Conservation (phyloP, 2,329 filamentous ascomycete species). For the Elsinoe batatas region DNA sequence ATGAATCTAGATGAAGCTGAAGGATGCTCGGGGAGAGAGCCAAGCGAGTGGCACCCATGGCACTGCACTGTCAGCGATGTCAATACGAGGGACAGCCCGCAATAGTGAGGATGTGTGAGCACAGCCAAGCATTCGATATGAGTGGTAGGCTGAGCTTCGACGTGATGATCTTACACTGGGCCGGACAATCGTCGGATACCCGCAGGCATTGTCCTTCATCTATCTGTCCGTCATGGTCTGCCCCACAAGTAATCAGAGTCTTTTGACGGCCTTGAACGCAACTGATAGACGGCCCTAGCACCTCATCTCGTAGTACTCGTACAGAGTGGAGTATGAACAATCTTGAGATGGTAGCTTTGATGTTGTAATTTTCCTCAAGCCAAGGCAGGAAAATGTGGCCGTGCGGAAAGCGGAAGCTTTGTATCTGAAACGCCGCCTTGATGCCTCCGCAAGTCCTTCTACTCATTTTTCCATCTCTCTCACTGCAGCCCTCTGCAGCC, state of each 20-base stretch:
- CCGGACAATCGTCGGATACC: not conserved
- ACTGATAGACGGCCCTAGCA: too few species aligned
- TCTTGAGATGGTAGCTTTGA: too few species aligned
- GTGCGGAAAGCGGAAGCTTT: not conserved
- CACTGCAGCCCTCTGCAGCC: not conserved
- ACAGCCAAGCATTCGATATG: not conserved
- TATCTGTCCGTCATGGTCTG: not conserved
- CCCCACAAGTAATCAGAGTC: too few species aligned
- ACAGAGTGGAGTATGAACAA: too few species aligned
- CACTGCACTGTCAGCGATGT: not conserved
- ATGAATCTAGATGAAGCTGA: too few species aligned
- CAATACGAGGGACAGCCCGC: not conserved
- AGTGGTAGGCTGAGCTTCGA: not conserved
- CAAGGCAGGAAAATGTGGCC: too few species aligned
- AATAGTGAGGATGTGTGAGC: not conserved
- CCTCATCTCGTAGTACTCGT: too few species aligned
- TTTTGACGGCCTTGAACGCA: too few species aligned
- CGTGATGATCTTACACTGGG: not conserved
- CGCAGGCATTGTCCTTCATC: not conserved
- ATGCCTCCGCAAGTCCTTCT: not conserved
- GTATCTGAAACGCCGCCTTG: constrained; percentile 1
- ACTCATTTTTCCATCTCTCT: constrained; percentile 5
- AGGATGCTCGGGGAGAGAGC: constrained; percentile 13
- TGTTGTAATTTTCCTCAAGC: too few species aligned
- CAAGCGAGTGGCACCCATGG: too few species aligned